Evolutionary conservation across 352 stramenopile species (phyloP), one percentile per base, ranked within the genome.

Genomic region (Elongisporangium anandrum): DNA sequence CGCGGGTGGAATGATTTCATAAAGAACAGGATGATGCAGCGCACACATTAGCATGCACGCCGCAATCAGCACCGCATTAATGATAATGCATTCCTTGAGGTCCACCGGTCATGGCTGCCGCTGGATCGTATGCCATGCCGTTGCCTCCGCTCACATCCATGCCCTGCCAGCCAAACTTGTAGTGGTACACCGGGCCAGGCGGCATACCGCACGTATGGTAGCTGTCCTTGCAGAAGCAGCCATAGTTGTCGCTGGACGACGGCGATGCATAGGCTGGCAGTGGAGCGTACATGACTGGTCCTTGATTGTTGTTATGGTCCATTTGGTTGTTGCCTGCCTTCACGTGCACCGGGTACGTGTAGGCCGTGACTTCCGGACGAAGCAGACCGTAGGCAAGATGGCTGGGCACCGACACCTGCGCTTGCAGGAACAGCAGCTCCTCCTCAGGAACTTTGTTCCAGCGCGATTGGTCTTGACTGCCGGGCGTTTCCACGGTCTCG

Each of bases 91-190:
- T 38, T 38, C 26, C 26, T 38, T 38, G 26, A 38, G 26, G 26
- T 9, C 26, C 26, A 38, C 26, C 7, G 12, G 26, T 38, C 26
- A 38, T 38, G 26, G 26, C 26, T 1, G 6, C 26, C 26, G 26
- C 26, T 38, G 26, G 26, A 38, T 38, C 26, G 12, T 38, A 38
- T 5, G 26, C 6, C 26, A 38, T 2, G 6, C 26, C 26, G 12
- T 38, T 38, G 12, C 26, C 7, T 12, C 26, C 26, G 26, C 26
- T 38, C 26, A 38, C 26, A 38, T 85, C 82, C 50, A 86, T 71
- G 22, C 73, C 77, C 60, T 92, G 80, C 83, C 83, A 92, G 52
- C 83, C 83, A 61, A 90, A 90, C 66, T 92, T 90, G 65, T 86
- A 92, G 64, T 90, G 83, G 64, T 92, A 90, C 34, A 92, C 83